These are phyloP conservation scores for Citrus unshiu DNA, from an alignment of 345 rosid genomes.

Conservation along the genomic window DNA sequence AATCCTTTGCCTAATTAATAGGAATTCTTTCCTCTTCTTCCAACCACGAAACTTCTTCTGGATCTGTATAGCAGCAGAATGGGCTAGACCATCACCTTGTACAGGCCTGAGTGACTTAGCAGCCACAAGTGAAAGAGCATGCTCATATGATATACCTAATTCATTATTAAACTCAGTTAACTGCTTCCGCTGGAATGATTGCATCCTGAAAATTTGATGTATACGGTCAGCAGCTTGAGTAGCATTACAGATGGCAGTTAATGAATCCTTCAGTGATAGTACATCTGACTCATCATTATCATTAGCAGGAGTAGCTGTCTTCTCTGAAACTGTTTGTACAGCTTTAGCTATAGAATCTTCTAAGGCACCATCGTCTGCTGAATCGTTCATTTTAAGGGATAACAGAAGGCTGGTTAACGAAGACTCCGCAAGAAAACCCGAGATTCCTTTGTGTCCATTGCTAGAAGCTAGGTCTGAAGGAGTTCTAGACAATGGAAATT, in stretches of 20 bases:
- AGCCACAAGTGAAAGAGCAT: slow-evolving; percentile 52
- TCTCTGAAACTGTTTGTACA: slow-evolving; percentile 63
- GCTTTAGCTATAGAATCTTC: slow-evolving; percentile 39
- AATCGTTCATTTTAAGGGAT: slow-evolving; percentile 56
- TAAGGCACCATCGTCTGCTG: slow-evolving; percentile 36
- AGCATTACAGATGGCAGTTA: slow-evolving; percentile 81
- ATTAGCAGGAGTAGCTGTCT: slow-evolving; percentile 55
- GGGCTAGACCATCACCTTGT: slow-evolving; percentile 39
- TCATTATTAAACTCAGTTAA: slow-evolving; percentile 39
- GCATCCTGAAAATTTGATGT: slow-evolving; percentile 79
- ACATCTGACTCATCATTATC: slow-evolving; percentile 52
- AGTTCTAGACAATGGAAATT: slow-evolving; percentile 69
- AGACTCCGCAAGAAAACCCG: slow-evolving; percentile 91
- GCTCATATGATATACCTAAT: slow-evolving; percentile 41
- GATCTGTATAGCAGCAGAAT: slow-evolving; percentile 78
- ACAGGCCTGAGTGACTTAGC: slow-evolving; percentile 39
- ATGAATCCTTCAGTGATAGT: slow-evolving; percentile 78
- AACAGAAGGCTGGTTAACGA: slow-evolving; percentile 65
- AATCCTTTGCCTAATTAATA: slow-evolving; percentile 72
- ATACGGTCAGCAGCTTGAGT: slow-evolving; percentile 92
- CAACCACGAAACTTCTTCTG: slow-evolving; percentile 92
- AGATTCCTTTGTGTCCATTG: slow-evolving; percentile 88
- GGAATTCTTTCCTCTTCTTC: slow-evolving; percentile 83
- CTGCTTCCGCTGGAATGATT: slow-evolving; percentile 77
- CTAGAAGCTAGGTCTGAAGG: slow-evolving; percentile 90